Evolutionary conservation across 2,329 filamentous ascomycete genomes (phyloP), one percentile per base, ranked within the genome.

Genomic region (Ophiocordyceps camponoti-floridani): DNA sequence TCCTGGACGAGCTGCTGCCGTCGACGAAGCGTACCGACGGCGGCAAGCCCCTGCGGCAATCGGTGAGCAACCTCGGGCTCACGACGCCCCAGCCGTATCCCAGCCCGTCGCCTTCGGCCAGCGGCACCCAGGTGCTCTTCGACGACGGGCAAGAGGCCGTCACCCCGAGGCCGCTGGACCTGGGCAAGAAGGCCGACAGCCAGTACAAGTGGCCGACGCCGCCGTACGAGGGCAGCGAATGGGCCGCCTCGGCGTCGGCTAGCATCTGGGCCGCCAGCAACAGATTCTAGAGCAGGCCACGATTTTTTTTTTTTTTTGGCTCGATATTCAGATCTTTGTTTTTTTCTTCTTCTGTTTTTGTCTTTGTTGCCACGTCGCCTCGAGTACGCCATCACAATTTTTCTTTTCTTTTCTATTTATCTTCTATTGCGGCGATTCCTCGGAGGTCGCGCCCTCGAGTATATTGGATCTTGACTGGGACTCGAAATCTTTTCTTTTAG

Each of bases 141-240:
- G 75, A 76, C n/a, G 76, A 79, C 33, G 70, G 72, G 26, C 69
- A 74, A 33, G 73, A 79, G 55, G 67, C 67, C 0, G 61, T 79
- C 31, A 73, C 80, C 2, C 76, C 81, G 9, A 84, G 82, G 60
- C 83, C 84, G 11, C 62, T 88, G 50, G 73, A 84, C 51, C 77
- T 84, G 45, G 69, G 71, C 55, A 76, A 77, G 57, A 72, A 74
- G 67, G 55, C 65, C 1, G 58, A 62, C 12, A 64, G 54, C 18
- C 65, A 73, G 49, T 68, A 74, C 54, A 91, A 94, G 64, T 95
- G 88, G 82, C 89, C 88, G 3, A 96, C 91, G 14, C 91, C 91
- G 19, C 89, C 91, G 4, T 94, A 95, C 53, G 88, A 94, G 56
- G 88, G 94, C 54, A 79, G 80, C 50, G 88, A 94, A 59, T 96